These are phyloP conservation scores for Flaveria sonorensis DNA, from an alignment of 129 eudicot genomes.

Conservation along the genomic window DNA sequence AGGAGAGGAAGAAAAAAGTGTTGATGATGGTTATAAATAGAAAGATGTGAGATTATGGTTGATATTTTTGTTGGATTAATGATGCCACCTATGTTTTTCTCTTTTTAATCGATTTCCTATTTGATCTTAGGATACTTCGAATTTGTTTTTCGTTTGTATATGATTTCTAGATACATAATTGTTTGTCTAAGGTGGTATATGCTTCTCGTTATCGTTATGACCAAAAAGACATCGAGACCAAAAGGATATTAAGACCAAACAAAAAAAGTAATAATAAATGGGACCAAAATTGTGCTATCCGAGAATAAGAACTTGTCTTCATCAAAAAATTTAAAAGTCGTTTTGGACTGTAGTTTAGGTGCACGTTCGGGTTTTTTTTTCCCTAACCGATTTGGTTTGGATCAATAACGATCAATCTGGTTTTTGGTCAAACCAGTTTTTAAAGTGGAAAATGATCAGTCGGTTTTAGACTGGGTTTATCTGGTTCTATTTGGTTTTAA, in stretches of 20 bases:
- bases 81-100: conserved; percentile 34
- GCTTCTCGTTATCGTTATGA: background rate
- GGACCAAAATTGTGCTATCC: background rate
- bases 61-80: background rate
- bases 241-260: background rate
- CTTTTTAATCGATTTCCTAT: conserved; percentile 26
- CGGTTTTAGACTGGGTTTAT: too few species aligned
- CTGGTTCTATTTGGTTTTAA: too few species aligned
- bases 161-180: conserved; percentile 9
- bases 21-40: background rate
- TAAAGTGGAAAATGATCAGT: too few species aligned
- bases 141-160: background rate
- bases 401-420: too few species aligned
- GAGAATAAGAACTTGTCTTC: background rate
- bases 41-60: background rate
- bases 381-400: too few species aligned
- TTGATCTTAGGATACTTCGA: conserved; percentile 22
- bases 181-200: conserved; percentile 14
- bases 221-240: background rate
- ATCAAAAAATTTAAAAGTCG: background rate
- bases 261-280: background rate
- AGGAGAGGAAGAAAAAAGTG: background rate
- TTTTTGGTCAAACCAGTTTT: too few species aligned
- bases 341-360: background rate
- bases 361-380: too few species aligned